A percentile compares a stretch with the other conserved stretches of the same genome.
Evolutionary conservation across 2,329 filamentous ascomycete genomes (phyloP).

Genomic region (Eutypa lata): DNA sequence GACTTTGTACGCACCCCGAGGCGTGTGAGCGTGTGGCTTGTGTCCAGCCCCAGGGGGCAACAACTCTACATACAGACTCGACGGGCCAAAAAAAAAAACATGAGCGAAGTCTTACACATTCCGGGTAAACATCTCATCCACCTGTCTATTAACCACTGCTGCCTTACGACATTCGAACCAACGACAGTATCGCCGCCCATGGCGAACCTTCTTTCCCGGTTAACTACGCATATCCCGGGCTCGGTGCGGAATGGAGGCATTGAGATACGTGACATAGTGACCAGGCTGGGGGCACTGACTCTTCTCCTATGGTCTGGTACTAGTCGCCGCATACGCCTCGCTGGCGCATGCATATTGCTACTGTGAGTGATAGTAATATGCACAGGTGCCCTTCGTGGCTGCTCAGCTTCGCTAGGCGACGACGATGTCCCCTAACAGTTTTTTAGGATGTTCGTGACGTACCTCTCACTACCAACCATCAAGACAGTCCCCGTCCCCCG

Average conservation of each 20-base stretch:
- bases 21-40: too few species aligned
- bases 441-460: slow-evolving; percentile 2
- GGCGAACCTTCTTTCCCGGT: neutral
- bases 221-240: neutral
- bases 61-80: too few species aligned
- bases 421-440: neutral
- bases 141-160: too few species aligned
- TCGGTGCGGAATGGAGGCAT: neutral
- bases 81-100: too few species aligned
- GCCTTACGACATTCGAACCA: too few species aligned
- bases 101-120: too few species aligned
- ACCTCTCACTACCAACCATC: slow-evolving; percentile 9
- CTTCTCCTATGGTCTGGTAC: slow-evolving; percentile 30
- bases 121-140: neutral
- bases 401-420: neutral
- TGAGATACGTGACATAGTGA: neutral
- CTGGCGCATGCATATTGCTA: slow-evolving; percentile 27
- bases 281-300: neutral
- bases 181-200: neutral
- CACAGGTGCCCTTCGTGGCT: neutral
- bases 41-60: too few species aligned
- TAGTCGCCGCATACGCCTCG: slow-evolving; percentile 31
- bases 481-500: slow-evolving; percentile 9
- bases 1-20: too few species aligned
- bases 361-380: slow-evolving; percentile 21